These are phyloP conservation scores for Caryocar brasiliense DNA, from an alignment of 441 rosid species.

Conservation along the genomic window DNA sequence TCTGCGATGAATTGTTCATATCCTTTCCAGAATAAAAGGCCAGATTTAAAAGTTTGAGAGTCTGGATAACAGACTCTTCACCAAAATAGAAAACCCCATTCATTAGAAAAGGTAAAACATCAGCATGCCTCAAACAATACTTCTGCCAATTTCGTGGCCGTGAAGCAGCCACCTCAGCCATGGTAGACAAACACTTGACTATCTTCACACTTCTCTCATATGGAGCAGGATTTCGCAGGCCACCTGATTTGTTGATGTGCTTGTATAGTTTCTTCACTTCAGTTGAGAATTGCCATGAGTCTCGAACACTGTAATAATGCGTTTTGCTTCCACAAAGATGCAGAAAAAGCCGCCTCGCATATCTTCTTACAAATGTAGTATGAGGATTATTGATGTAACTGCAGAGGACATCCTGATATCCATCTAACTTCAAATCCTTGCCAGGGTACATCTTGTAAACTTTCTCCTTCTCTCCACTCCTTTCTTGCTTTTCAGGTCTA, in stretches of 20 bases:
- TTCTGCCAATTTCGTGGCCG: slow-evolving; percentile 99
- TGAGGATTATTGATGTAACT: slow-evolving; percentile 94
- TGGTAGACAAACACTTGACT: slow-evolving; percentile 86
- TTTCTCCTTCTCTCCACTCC: slow-evolving; percentile 87
- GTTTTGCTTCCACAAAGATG: slow-evolving; percentile 99
- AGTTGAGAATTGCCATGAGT: slow-evolving; percentile 95
- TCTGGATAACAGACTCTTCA: slow-evolving; percentile 93
- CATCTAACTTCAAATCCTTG: slow-evolving; percentile 94
- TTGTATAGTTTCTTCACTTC: slow-evolving; percentile 85
- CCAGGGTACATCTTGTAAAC: slow-evolving; percentile 49
- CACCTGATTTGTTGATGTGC: slow-evolving; percentile 89
- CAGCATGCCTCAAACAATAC: slow-evolving; percentile 87
- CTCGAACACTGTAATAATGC: slow-evolving; percentile 93
- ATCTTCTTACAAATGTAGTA: slow-evolving; percentile 93
- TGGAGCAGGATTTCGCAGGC: slow-evolving; percentile 75
- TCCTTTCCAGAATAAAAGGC: slow-evolving; percentile 97
- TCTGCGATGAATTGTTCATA: slow-evolving; percentile 50
- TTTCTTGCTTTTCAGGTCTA: slow-evolving; percentile 97
- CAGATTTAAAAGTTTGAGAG: slow-evolving; percentile 81
- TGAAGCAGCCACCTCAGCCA: slow-evolving; percentile 93
- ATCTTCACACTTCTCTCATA: slow-evolving; percentile 97
- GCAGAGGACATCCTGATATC: slow-evolving; percentile 97
- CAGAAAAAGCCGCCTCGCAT: slow-evolving; percentile 96
- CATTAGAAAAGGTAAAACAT: slow-evolving; percentile 77
- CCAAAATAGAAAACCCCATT: slow-evolving; percentile 79